phyloP scores from a whole-genome alignment of 2,329 filamentous ascomycete species.

The Pseudogymnoascus sp. region DNA sequence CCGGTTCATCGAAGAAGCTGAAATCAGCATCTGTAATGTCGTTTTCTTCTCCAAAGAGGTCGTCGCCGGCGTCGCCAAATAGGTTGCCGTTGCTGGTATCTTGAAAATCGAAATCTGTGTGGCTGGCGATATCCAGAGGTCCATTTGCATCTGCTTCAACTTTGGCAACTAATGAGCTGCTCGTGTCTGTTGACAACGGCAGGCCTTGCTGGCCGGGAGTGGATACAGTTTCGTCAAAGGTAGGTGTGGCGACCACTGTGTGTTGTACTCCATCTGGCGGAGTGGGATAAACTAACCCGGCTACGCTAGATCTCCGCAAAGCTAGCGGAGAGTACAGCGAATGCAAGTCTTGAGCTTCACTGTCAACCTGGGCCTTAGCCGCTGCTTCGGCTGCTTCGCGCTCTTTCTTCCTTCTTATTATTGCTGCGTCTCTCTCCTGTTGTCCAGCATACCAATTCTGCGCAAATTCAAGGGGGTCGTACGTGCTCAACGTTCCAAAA shows the following conservation, averaged over 20 bases:
- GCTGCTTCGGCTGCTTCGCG: slow-evolving; percentile 33
- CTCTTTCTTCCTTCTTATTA: slow-evolving; percentile 44
- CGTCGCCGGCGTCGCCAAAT: slow-evolving; percentile 61
- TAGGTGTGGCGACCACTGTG: slow-evolving; percentile 45
- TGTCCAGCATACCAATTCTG: slow-evolving; percentile 30
- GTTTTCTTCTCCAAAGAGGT: slow-evolving; percentile 63
- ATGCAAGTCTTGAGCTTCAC: slow-evolving; percentile 38
- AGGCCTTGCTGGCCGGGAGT: slow-evolving; percentile 44
- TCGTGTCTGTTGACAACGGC: neutral
- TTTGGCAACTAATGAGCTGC: neutral
- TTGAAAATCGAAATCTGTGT: slow-evolving; percentile 18
- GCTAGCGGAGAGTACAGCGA: slow-evolving; percentile 43
- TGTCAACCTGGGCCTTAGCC: slow-evolving; percentile 37
- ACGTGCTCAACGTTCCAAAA: neutral
- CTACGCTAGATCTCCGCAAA: slow-evolving; percentile 42
- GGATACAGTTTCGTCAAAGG: slow-evolving; percentile 47
- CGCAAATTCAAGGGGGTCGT: slow-evolving; percentile 31
- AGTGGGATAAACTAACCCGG: slow-evolving; percentile 61
- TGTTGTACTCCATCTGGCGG: slow-evolving; percentile 60
- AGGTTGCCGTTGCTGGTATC: slow-evolving; percentile 48
- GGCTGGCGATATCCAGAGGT: neutral
- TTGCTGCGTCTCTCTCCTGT: slow-evolving; percentile 37
- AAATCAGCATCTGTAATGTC: slow-evolving; percentile 77
- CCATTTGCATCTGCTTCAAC: neutral
- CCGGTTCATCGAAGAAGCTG: slow-evolving; percentile 68